Base-by-base conservation (phyloP, 768 basidiomycete genomes). In the Hygrophorus pudorinus region DNA sequence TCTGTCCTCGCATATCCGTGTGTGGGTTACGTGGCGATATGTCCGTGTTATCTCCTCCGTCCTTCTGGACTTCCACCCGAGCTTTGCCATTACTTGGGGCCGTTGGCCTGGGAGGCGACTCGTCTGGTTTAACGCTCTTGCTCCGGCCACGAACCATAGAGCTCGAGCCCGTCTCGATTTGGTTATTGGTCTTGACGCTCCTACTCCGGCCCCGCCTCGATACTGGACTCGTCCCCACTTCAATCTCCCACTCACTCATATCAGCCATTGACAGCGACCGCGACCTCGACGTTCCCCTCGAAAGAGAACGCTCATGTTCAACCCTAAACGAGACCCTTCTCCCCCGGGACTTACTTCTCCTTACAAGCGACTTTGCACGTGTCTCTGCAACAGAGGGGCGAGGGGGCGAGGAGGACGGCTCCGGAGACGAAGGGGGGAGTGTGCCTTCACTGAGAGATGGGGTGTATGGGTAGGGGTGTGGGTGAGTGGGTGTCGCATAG, bases 311-410 rank as follows among this genome's bases (percentile, higher is more conserved):
- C 34, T 60, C 60, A 17, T 54, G 58, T 24, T 65, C 64, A 11
- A 76, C 51, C 46, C 59, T 64, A 54, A 82, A 82, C 9, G 78
- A 78, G 2, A 81, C 79, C 17, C 65, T 65, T 46, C 79, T 67
- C 7, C 73, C 78, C 24, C 71, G 59, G 14, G 78, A 76, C 39
- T 60, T 67, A 57, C 78, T 78, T 41, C 73, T 65, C 21, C 62
- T 58, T 18, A 72, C 72, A 49, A 69, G 50, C 0, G 68, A 64
- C 44, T 63, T 64, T 43, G 18, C 29, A 8, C 40, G 38, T 14
- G 13, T 14, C 24, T 36, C 13, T 5, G 13, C 4, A 21, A 8
- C 8, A 4, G 35, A 34, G 3, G 38, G 30, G 5, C 16, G 27
- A 9, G 45, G 31, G 12, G 45, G 34, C 5, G 45, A 39, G 4